A percentile compares a stretch with the other conserved stretches of the same genome.
Evolutionary conservation across 2,329 filamentous ascomycete species (phyloP).

Genomic region (Nakataea oryzae): DNA sequence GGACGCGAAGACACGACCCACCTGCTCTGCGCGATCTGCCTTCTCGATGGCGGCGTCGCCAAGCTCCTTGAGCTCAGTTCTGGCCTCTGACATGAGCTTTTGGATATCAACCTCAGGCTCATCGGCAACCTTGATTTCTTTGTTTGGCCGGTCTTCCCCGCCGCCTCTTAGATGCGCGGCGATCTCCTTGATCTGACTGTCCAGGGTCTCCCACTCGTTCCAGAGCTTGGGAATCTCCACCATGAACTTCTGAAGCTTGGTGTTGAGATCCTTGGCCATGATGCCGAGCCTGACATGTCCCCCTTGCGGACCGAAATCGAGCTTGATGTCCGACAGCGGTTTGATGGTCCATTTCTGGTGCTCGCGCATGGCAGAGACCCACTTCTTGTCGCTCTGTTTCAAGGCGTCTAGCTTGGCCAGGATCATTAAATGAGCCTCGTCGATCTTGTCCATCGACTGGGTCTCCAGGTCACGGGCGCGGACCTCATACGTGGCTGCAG

Average conservation of each 20-base stretch:
- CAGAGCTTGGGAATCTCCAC: neutral
- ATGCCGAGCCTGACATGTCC: neutral
- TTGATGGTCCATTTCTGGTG: neutral
- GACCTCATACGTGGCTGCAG: neutral
- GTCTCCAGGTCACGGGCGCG: neutral
- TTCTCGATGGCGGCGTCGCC: neutral
- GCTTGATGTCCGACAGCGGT: neutral
- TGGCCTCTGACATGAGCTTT: neutral
- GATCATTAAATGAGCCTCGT: neutral
- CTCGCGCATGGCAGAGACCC: neutral
- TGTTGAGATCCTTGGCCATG: neutral
- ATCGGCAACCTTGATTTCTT: neutral
- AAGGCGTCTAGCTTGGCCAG: neutral
- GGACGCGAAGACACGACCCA: neutral
- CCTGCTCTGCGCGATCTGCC: neutral
- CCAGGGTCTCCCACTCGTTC: neutral
- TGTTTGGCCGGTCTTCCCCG: neutral
- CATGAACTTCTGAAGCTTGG: neutral
- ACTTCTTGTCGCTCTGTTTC: neutral
- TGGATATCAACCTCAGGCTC: neutral
- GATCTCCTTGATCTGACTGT: constrained; percentile 3
- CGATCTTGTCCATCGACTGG: neutral
- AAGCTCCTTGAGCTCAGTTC: neutral
- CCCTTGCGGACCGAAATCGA: neutral
- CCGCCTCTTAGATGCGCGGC: neutral